phyloP scores from a whole-genome alignment of 495 filamentous ascomycete genomes.

The Geopyxis carbonaria region DNA sequence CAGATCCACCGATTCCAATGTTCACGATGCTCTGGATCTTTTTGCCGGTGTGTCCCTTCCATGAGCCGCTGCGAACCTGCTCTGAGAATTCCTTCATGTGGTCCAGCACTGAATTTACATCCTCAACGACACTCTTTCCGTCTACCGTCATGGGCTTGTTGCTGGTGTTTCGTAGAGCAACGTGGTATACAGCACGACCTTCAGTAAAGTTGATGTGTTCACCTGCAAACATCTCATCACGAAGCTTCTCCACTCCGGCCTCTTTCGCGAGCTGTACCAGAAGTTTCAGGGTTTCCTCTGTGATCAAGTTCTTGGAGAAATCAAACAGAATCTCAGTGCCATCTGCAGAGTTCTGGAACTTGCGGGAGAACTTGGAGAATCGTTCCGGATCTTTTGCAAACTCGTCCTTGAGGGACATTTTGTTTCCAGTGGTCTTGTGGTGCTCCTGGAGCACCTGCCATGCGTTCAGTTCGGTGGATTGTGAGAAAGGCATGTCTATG shows the following conservation, averaged over 20 bases:
- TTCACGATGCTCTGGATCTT: slow-evolving; percentile 92
- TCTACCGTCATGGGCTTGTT: slow-evolving; percentile 82
- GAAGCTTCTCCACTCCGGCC: slow-evolving; percentile 75
- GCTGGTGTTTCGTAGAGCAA: slow-evolving; percentile 73
- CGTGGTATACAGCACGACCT: slow-evolving; percentile 87
- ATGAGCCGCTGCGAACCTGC: slow-evolving; percentile 81
- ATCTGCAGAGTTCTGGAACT: slow-evolving; percentile 63
- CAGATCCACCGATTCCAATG: slow-evolving; percentile 93
- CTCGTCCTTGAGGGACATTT: slow-evolving; percentile 80
- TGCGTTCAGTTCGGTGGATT: slow-evolving; percentile 61
- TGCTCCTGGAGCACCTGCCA: slow-evolving; percentile 84
- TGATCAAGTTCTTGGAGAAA: slow-evolving; percentile 97
- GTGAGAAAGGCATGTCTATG: slow-evolving; percentile 39
- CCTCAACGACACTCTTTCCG: slow-evolving; percentile 89
- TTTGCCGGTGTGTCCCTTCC: slow-evolving; percentile 99
- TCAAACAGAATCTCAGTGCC: slow-evolving; percentile 75
- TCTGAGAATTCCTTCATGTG: slow-evolving; percentile 97
- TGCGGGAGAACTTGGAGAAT: slow-evolving; percentile 77
- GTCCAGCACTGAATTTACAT: slow-evolving; percentile 73
- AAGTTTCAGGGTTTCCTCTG: slow-evolving; percentile 72
- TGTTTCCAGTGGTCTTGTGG: slow-evolving; percentile 62
- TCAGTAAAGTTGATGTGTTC: slow-evolving; percentile 99
- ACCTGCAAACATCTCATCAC: slow-evolving; percentile 91
- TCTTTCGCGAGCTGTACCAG: slow-evolving; percentile 81
- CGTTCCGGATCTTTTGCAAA: slow-evolving; percentile 78